Conservation (phyloP, 2,329 filamentous ascomycete genomes). For the Aspergillus felis region DNA sequence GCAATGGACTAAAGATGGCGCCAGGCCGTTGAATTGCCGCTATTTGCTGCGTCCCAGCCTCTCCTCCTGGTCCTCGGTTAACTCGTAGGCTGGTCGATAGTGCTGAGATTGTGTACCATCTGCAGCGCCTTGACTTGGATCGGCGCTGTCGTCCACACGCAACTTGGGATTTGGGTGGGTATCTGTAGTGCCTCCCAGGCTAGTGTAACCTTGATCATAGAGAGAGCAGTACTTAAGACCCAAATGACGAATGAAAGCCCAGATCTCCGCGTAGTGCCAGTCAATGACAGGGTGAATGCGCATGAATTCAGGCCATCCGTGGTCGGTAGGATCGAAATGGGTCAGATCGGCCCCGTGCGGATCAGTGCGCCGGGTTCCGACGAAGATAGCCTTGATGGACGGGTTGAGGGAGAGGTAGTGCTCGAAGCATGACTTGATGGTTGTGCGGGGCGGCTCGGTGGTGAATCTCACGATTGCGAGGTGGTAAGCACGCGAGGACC, state of each 20-base stretch:
- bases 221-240: slow-evolving; percentile 78
- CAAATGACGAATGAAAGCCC: slow-evolving; percentile 73
- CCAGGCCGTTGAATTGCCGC: no score
- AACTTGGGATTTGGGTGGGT: slow-evolving; percentile 84
- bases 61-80: slow-evolving; percentile 72
- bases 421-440: slow-evolving; percentile 75
- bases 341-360: slow-evolving; percentile 77
- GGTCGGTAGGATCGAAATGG: slow-evolving; percentile 83
- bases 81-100: slow-evolving; percentile 72
- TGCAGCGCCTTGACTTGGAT: slow-evolving; percentile 24
- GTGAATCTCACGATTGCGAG: slow-evolving; percentile 72
- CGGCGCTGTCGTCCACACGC: slow-evolving; percentile 30
- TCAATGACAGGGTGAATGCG: slow-evolving; percentile 93
- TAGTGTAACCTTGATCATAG: slow-evolving; percentile 88
- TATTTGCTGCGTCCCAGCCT: slow-evolving; percentile 65
- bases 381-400: slow-evolving; percentile 71
- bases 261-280: slow-evolving; percentile 95
- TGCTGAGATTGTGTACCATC: slow-evolving; percentile 25
- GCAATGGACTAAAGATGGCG: background rate
- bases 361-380: slow-evolving; percentile 86
- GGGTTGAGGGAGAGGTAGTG: slow-evolving; percentile 59
- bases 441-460: slow-evolving; percentile 49
- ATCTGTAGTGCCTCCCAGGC: slow-evolving; percentile 83
- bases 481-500: slow-evolving; percentile 64
- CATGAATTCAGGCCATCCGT: slow-evolving; percentile 89